Evolutionary conservation across 331 rosid species (phyloP), one percentile per base, ranked within the genome.

Genomic region (Saraca asoca): DNA sequence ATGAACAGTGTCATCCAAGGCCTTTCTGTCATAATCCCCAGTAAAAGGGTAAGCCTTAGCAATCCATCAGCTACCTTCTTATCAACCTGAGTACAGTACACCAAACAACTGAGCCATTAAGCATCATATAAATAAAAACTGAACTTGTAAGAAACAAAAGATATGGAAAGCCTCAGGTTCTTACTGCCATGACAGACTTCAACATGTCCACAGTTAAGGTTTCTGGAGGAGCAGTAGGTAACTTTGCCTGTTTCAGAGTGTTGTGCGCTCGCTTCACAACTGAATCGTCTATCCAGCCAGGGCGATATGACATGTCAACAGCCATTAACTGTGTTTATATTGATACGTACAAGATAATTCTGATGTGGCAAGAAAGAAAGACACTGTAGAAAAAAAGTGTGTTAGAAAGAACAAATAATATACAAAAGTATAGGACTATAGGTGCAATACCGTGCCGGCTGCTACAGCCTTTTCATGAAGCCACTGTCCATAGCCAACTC

Each of bases 401-500:
- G 54, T n/a, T n/a, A 56, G 61, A 24, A 24, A 24, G n/a, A 52
- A 72, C 9, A 63, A 72, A 51, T 24, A 3, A 24, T 24, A 24
- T 24, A 53, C 17, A 56, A 64, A 42, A 15, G 52, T 24, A 24
- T 24, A 24, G 31, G 31, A 24, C 31, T 18, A 39, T 48, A 43
- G 18, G 58, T 15, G 51, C 46, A 60, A 50, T 88, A 90, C 97
- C 96, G 3, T 90, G 84, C 96, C 97, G 56, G 91, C 92, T 37
- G 97, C 96, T 80, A 94, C 92, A 71, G 95, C 99, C 83, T 94
- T 97, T 74, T 97, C 97, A 49, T 94, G 99, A 74, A 94, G 90
- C 97, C 99, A 90, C 75, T 84, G 78, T 19, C 99, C 95, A 68
- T 94, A 85, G 83, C 99, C 96, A 14, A 83, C 62, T 16, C 89